phyloP scores from a whole-genome alignment of 2,329 filamentous ascomycete species.

The Phialophora chinensis region DNA sequence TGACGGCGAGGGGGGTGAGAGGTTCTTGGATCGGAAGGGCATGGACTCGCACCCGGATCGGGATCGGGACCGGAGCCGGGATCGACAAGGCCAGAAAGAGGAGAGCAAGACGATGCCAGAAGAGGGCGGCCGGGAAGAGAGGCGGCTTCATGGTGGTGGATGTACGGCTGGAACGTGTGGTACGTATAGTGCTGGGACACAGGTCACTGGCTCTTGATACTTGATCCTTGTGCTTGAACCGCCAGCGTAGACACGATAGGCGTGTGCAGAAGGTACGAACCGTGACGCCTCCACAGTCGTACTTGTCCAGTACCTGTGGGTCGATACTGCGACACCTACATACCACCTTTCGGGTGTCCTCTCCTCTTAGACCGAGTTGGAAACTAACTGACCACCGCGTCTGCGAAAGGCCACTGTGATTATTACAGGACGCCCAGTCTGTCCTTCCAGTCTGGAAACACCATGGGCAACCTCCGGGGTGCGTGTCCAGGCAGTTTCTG shows the following conservation, averaged over 20 bases:
- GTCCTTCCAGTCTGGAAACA: constrained; percentile 59
- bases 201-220: not conserved
- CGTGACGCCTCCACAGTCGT: not conserved
- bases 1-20: no score
- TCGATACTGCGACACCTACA: not conserved
- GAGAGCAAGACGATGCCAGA: not conserved
- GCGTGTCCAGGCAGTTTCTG: constrained; percentile 61
- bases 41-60: not conserved
- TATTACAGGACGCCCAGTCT: constrained; percentile 19
- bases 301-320: not conserved
- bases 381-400: not conserved
- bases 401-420: not conserved
- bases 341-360: not conserved
- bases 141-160: not conserved
- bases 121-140: not conserved
- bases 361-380: not conserved
- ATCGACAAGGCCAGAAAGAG: not conserved
- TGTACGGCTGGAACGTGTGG: not conserved
- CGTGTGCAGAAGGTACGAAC: not conserved
- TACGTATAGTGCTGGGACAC: not conserved
- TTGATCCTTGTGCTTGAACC: no score
- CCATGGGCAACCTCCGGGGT: constrained; percentile 58
- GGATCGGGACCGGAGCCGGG: not conserved
- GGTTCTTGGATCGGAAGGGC: not conserved
- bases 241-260: no score